Percentiles rank a stretch among this genome's conserved stretches.
Conservation (phyloP, 768 basidiomycete species). For the Lactarius hengduanensis region DNA sequence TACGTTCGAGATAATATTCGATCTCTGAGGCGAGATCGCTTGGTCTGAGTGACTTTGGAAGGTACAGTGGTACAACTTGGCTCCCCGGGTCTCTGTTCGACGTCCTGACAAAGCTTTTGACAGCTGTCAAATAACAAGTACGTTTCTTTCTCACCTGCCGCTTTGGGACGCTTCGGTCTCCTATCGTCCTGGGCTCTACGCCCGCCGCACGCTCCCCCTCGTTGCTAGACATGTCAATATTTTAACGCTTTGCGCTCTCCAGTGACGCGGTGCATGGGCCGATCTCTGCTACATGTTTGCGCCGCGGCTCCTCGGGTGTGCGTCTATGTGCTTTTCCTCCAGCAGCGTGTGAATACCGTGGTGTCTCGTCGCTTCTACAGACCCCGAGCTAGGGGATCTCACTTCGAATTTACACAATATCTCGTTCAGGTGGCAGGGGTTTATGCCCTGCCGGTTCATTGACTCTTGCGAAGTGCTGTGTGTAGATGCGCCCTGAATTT, state of each 20-base stretch:
- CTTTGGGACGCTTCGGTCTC: conserved; percentile 1
- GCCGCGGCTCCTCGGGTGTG: neutral
- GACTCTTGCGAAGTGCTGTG: neutral
- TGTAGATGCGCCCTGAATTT: conserved; percentile 18
- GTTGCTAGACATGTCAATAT: neutral
- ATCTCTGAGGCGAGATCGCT: conserved; percentile 2
- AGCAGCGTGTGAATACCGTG: conserved; percentile 8
- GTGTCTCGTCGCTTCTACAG: conserved; percentile 12
- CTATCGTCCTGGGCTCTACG: neutral
- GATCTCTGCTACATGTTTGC: neutral
- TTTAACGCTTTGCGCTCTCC: neutral
- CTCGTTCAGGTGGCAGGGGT: neutral
- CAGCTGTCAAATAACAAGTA: conserved; percentile 15
- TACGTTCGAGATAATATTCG: conserved; percentile 4
- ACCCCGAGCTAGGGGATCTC: conserved; percentile 6
- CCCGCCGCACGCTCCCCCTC: neutral
- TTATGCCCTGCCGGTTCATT: neutral
- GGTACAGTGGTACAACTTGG: conserved; percentile 10
- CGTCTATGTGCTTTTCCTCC: conserved; percentile 1
- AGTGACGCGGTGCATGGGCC: neutral
- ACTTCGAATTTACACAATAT: conserved; percentile 6
- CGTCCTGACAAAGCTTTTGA: conserved; percentile 6
- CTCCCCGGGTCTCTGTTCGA: conserved; percentile 4
- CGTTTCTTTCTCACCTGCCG: conserved; percentile 14
- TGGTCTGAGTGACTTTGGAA: conserved; percentile 3